phyloP scores from a whole-genome alignment of 805 yeast species.

The Saccharomycopsis selenospora region DNA sequence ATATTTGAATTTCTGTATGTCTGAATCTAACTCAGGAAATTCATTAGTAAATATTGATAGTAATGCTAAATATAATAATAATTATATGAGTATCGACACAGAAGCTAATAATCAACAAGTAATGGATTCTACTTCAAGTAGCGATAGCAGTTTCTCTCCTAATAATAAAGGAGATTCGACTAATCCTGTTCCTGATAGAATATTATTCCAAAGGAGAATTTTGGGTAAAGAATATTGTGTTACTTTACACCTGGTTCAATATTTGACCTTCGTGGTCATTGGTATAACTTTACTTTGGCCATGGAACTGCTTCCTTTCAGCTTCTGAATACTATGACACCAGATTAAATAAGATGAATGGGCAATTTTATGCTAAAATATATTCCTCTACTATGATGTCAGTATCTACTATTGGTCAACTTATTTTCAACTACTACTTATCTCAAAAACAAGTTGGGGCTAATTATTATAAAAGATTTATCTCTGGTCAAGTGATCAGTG shows the following conservation, averaged over 20 bases:
- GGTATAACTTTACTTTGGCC: conserved; percentile 92
- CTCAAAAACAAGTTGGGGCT: conserved; percentile 56
- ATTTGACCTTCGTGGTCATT: conserved; percentile 53
- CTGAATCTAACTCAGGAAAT: background rate
- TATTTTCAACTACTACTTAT: conserved; percentile 48
- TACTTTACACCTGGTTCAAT: conserved; percentile 26
- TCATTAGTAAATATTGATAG: background rate
- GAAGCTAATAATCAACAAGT: background rate
- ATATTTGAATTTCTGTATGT: conserved; percentile 1
- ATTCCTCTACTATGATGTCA: conserved; percentile 84
- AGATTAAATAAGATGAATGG: conserved; percentile 43
- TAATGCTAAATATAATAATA: background rate
- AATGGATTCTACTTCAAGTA: too few relatives aligned
- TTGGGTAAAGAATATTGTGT: background rate
- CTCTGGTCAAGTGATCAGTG: conserved; percentile 53
- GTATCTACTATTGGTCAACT: conserved; percentile 68
- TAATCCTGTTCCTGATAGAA: conserved; percentile 15
- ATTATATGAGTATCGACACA: conserved; percentile 4
- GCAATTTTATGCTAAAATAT: conserved; percentile 46
- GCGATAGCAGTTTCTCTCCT: background rate
- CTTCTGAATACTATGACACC: conserved; percentile 70
- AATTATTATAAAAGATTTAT: conserved; percentile 51
- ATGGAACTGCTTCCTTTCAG: conserved; percentile 88
- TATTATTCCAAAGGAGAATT: background rate
- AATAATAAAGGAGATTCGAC: conserved; percentile 5